A percentile compares a stretch with the other conserved stretches of the same genome.
Evolutionary conservation across 192 early-diverging fungal genomes (phyloP).

Genomic region (Podila minutissima): DNA sequence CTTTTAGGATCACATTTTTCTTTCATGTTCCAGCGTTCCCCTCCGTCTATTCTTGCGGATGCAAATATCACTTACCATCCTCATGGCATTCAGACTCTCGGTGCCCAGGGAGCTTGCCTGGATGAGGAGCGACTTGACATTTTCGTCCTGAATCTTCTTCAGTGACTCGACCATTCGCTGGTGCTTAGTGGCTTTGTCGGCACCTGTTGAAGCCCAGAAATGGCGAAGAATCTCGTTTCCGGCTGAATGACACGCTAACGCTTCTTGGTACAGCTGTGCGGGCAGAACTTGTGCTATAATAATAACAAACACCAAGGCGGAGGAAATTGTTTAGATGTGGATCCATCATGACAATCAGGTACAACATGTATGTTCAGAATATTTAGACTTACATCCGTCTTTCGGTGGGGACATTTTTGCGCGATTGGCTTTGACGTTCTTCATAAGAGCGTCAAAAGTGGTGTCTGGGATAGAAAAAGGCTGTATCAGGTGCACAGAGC

Average conservation of each 20-base stretch:
- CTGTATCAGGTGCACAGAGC: neutral
- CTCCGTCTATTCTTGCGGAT: neutral
- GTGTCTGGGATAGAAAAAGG: conserved; percentile 25
- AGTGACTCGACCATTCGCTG: conserved; percentile 58
- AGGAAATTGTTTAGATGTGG: neutral
- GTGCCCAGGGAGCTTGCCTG: conserved; percentile 47
- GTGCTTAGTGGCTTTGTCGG: conserved; percentile 60
- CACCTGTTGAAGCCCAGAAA: conserved; percentile 61
- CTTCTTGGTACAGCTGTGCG: conserved; percentile 49
- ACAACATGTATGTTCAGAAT: neutral
- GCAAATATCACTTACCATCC: conserved; percentile 17
- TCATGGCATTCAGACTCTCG: conserved; percentile 27
- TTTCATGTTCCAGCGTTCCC: neutral
- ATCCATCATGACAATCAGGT: neutral
- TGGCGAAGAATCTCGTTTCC: conserved; percentile 66
- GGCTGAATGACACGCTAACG: conserved; percentile 56
- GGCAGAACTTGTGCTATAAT: conserved; percentile 48
- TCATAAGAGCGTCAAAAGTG: conserved; percentile 40
- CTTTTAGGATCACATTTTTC: neutral
- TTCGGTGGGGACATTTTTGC: conserved; percentile 45
- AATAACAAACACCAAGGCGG: neutral
- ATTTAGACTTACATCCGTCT: conserved; percentile 38
- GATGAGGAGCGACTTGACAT: conserved; percentile 50
- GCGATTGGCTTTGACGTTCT: conserved; percentile 36
- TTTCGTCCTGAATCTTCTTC: conserved; percentile 53